Evolutionary conservation across 495 filamentous ascomycete species (phyloP), one percentile per base, ranked within the genome.

Genomic region (Chaetomium cochliodes): DNA sequence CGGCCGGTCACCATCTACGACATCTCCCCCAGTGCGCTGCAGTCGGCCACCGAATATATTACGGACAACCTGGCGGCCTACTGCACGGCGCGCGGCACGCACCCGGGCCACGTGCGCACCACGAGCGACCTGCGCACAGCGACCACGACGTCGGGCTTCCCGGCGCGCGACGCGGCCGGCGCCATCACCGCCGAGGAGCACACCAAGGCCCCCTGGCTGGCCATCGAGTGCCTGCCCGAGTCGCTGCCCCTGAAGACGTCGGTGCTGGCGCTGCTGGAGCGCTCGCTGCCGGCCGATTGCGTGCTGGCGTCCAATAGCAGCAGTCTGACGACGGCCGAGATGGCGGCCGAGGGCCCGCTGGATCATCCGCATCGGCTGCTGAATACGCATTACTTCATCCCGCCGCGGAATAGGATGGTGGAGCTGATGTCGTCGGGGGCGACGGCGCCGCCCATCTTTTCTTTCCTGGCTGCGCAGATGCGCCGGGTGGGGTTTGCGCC

Each of bases 161-260:
- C 63, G 7, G 63, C 44, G 44, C 46, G 33, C 55, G 37, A 51
- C 37, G 25, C 65, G 8, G 22, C 22, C 9, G 52, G 59, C 39
- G 13, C 28, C 41, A 47, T 59, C 60, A 53, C 65, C 7, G n/a
- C 66, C 16, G 5, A 37, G 11, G 58, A 57, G 22, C 51, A 65
- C 13, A 47, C 62, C 41, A 64, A 70, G 1, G 68, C 67, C 2
- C 78, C 73, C 3, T 85, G 76, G 77, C 75, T 85, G 46, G 80
- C 82, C n/a, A 80, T 87, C 60, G 85, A 87, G 64, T 82, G 81
- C 23, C 79, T 86, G 0, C 85, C 85, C 1, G 85, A 87, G 71
- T 79, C 78, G 23, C 67, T 85, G 11, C 69, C 76, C 13, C 69
- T 85, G 56, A 88, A 87, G 73, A 79, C 80, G 12, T 70, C 71